These are phyloP conservation scores for Fomes fomentarius DNA, from an alignment of 1,284 basidiomycete genomes.

Conservation along the genomic window DNA sequence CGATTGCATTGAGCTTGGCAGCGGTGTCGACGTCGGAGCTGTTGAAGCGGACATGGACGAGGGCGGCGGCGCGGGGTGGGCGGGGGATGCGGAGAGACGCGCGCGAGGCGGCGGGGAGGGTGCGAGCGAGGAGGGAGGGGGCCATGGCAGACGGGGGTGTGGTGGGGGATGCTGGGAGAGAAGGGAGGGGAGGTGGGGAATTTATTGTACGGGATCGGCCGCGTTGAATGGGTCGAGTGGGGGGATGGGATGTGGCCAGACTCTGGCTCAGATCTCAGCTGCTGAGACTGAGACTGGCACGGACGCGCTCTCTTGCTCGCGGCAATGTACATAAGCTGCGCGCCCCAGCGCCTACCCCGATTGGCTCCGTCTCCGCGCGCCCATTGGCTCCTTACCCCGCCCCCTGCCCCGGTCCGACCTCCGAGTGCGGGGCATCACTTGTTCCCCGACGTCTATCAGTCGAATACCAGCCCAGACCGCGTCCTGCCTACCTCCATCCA, in stretches of 20 bases:
- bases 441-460: not conserved
- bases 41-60: constrained; percentile 28
- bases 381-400: constrained; percentile 2
- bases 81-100: constrained; percentile 25
- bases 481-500: not conserved
- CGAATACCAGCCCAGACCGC: constrained; percentile 6
- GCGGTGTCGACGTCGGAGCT: constrained; percentile 20
- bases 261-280: not conserved
- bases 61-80: constrained; percentile 8
- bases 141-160: constrained; percentile 12
- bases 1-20: constrained; percentile 20
- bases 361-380: constrained; percentile 10
- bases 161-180: constrained; percentile 15
- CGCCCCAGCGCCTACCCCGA: constrained; percentile 4
- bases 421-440: constrained; percentile 18
- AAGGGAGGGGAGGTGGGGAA: constrained; percentile 12
- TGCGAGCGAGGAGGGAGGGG: constrained; percentile 18
- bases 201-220: constrained; percentile 23
- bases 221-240: constrained; percentile 19
- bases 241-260: not conserved
- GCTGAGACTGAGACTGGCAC: not conserved
- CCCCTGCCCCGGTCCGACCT: constrained; percentile 13
- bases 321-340: constrained; percentile 5
- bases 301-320: not conserved
- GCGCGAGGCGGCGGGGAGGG: constrained; percentile 22